These are phyloP conservation scores for Pythium dissimile DNA, from an alignment of 352 stramenopile genomes.

Conservation along the genomic window DNA sequence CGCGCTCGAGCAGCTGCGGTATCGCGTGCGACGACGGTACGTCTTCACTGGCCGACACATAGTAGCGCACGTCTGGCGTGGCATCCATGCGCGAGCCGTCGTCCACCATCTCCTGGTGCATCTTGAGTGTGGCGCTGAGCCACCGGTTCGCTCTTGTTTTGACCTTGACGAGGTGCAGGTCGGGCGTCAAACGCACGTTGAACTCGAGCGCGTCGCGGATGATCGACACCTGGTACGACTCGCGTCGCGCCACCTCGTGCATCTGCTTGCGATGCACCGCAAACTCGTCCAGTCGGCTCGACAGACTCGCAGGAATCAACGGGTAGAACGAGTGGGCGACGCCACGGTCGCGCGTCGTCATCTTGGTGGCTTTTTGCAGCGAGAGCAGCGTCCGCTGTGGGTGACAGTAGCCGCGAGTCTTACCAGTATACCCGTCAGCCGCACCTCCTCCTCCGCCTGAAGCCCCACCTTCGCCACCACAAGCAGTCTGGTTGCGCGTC, in stretches of 20 bases:
- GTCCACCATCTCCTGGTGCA: slow-evolving; percentile 73
- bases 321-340: slow-evolving; percentile 80
- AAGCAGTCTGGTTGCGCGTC: neutral
- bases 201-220: slow-evolving; percentile 60
- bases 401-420: neutral
- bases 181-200: slow-evolving; percentile 49
- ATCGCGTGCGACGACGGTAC: slow-evolving; percentile 46
- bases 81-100: slow-evolving; percentile 55
- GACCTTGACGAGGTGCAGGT: slow-evolving; percentile 57
- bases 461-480: neutral
- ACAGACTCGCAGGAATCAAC: slow-evolving; percentile 40
- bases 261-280: slow-evolving; percentile 39
- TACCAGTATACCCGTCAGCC: neutral
- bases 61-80: slow-evolving; percentile 72
- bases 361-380: slow-evolving; percentile 36
- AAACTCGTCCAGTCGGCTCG: slow-evolving; percentile 37
- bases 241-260: slow-evolving; percentile 25
- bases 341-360: slow-evolving; percentile 51
- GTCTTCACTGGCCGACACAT: slow-evolving; percentile 68
- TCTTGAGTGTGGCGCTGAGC: slow-evolving; percentile 81
- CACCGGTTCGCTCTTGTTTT: slow-evolving; percentile 61
- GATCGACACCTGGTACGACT: slow-evolving; percentile 68
- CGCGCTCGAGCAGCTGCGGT: slow-evolving; percentile 16
- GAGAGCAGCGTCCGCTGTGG: slow-evolving; percentile 16
- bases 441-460: slow-evolving; percentile 3